Conservation (phyloP, 768 basidiomycete species). For the Suillus fuscotomentosus region DNA sequence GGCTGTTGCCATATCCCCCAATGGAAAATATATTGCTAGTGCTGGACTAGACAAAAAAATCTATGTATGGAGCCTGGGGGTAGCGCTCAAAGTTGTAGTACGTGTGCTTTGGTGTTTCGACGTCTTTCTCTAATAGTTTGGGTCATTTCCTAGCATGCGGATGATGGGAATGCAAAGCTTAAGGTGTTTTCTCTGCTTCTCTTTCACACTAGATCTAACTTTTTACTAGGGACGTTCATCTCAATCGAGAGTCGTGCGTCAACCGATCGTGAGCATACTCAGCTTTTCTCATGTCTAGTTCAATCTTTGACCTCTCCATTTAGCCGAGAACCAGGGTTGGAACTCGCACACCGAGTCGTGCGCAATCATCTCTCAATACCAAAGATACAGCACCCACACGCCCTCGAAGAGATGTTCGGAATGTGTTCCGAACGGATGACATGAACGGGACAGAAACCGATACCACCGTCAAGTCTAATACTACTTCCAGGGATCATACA, state of each 20-base stretch:
- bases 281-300: too few relatives aligned
- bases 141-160: neutral
- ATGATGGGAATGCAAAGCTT: neutral
- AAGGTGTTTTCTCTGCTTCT: neutral
- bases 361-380: constrained; percentile 14
- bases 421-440: constrained; percentile 42
- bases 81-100: neutral
- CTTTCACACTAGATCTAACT: neutral
- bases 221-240: neutral
- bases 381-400: constrained; percentile 54
- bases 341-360: constrained; percentile 32
- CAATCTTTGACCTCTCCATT: neutral
- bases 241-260: neutral
- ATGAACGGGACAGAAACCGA: constrained; percentile 45
- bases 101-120: neutral
- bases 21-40: constrained; percentile 78
- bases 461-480: constrained; percentile 41
- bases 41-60: constrained; percentile 76
- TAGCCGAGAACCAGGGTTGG: neutral
- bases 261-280: neutral
- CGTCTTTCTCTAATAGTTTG: neutral
- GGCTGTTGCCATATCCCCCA: constrained; percentile 71
- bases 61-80: constrained; percentile 76
- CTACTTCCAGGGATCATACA: constrained; percentile 41
- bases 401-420: constrained; percentile 43